A percentile compares a stretch with the other conserved stretches of the same genome.
phyloP scores from a whole-genome alignment of 1,139 yeast species.

The Wickerhamiella infanticola region DNA sequence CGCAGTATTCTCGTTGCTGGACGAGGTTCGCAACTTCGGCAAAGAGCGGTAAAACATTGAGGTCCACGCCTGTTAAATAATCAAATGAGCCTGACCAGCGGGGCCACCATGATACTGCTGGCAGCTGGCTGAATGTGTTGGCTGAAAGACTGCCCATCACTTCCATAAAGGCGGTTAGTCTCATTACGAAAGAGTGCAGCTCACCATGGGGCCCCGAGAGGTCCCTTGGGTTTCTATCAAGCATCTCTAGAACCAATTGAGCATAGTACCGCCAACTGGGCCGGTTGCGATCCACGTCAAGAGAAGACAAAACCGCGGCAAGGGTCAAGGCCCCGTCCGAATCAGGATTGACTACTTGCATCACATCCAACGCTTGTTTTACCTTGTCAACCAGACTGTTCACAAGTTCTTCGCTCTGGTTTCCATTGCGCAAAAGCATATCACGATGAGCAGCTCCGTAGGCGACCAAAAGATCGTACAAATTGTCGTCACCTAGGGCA shows the following conservation, averaged over 20 bases:
- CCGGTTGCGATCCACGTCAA: conserved; percentile 29
- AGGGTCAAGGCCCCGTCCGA: conserved; percentile 35
- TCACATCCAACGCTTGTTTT: not conserved
- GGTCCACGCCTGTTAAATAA: conserved; percentile 39
- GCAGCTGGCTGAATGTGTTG: conserved; percentile 1
- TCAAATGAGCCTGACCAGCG: conserved; percentile 30
- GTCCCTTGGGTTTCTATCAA: not conserved
- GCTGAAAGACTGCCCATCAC: conserved; percentile 35
- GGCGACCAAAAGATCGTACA: conserved; percentile 48
- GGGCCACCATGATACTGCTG: conserved; percentile 12
- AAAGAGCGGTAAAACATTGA: conserved; percentile 34
- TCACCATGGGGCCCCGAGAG: conserved; percentile 23
- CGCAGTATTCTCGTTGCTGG: not conserved
- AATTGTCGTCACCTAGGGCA: conserved; percentile 43
- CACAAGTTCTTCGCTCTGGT: not conserved
- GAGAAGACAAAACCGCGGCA: conserved; percentile 45
- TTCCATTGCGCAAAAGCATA: conserved; percentile 8
- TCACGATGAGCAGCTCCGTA: conserved; percentile 43
- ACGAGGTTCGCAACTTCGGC: conserved; percentile 34
- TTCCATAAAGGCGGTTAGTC: conserved; percentile 64
- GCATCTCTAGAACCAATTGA: conserved; percentile 7
- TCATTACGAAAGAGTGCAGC: conserved; percentile 42
- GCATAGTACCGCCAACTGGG: conserved; percentile 6
- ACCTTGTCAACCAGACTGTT: not conserved
- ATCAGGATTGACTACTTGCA: not conserved